Base-by-base conservation (phyloP, 2,329 filamentous ascomycete species). In the Colletotrichum lindemuthianum region DNA sequence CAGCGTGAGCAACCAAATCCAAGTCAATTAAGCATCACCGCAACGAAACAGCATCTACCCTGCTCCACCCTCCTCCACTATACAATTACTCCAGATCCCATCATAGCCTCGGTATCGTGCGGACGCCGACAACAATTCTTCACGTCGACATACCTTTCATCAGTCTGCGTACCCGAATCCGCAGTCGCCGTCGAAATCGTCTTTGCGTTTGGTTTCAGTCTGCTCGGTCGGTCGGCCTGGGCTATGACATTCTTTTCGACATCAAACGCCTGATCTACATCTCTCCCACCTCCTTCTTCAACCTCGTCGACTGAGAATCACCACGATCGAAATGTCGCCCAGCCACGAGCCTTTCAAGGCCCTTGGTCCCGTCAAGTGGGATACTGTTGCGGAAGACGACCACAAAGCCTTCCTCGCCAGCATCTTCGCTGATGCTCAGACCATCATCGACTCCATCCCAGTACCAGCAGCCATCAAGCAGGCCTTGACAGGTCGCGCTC, bases 381-480 rank as follows among this genome's bases (percentile, higher is more conserved):
- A 81, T 39, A 76, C 77, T 69, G 69, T 81, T 56, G 70, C 78
- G 67, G 73, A 77, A 32, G 78, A 86, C 50, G 78, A 83, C 63
- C 81, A 89, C 44, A 77, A 81, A 16, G 70, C 78, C 8, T 89
- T 88, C 72, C 76, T 91, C 45, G 72, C 78, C 60, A 78, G 82
- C 45, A 86, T 90, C 64, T 91, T 95, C 74, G 79, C 78, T 34
- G 84, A 90, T 65, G 88, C 88, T 16, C 90, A 93, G 71, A 81
- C 90, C 15, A 85, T 96, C 60, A 81, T 91, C 70, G 91, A 94
- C 72, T 95, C 92, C 6, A 86, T 97, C 1, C 93, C 93, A 4
- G 74, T 73, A 8, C 70, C 77, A 10, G 66, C 66, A n/a, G 44
- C 67, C 57, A 45, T 65, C 83, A 10, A 61, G 43, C 49, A 64